phyloP scores from a whole-genome alignment of 2,329 filamentous ascomycete species.

The Colletotrichum costaricense region DNA sequence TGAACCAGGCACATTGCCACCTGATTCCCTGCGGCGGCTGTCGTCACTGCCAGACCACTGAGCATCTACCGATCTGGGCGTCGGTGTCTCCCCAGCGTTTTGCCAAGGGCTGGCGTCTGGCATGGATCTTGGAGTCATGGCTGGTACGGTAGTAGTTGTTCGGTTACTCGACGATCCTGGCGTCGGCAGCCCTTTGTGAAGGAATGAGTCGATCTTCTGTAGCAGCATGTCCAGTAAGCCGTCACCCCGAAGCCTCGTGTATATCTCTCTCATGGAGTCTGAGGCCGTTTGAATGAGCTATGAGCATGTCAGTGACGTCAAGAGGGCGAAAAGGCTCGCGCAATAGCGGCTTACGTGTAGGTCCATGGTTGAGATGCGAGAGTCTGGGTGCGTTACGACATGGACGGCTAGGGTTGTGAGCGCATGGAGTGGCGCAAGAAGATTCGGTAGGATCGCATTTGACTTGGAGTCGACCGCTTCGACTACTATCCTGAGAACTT shows the following conservation, averaged over 20 bases:
- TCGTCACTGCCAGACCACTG: not conserved
- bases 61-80: not conserved
- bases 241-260: slow-evolving; percentile 5
- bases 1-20: not conserved
- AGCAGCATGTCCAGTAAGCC: not conserved
- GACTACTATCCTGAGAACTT: slow-evolving; percentile 16
- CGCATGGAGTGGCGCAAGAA: slow-evolving; percentile 16
- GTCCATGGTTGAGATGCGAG: slow-evolving; percentile 27
- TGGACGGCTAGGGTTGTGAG: slow-evolving; percentile 9
- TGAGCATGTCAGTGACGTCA: not conserved
- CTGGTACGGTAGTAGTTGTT: not conserved
- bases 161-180: not conserved
- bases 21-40: not conserved
- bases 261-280: slow-evolving; percentile 15
- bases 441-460: slow-evolving; percentile 8
- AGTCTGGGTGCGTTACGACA: slow-evolving; percentile 18
- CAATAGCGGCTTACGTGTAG: not conserved
- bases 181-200: not conserved
- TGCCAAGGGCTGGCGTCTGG: not conserved
- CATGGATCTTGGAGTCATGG: not conserved
- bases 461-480: slow-evolving; percentile 24
- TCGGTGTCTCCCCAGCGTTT: not conserved
- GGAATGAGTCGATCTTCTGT: slow-evolving; percentile 16
- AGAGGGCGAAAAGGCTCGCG: too few species aligned
- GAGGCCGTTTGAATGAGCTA: slow-evolving; percentile 15